phyloP scores from a whole-genome alignment of 352 stramenopile species.

The Phytopythium sindhum region DNA sequence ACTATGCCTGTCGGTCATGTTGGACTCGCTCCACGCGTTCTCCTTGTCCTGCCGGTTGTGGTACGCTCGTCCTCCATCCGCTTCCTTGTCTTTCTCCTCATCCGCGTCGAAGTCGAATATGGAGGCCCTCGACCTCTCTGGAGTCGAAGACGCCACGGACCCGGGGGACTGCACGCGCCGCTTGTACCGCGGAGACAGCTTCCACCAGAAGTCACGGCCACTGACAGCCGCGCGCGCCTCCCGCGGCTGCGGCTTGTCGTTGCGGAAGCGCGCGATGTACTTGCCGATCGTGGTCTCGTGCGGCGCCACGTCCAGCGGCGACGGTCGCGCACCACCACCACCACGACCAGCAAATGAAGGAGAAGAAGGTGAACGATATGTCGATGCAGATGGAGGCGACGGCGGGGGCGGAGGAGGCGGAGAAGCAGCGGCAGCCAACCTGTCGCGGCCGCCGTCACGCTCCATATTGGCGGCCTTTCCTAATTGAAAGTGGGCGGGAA shows the following conservation, averaged over 20 bases:
- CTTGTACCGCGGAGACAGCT: constrained; percentile 23
- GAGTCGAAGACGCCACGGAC: constrained; percentile 23
- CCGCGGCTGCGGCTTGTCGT: constrained; percentile 43
- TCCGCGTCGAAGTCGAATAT: constrained; percentile 19
- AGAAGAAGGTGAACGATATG: neutral
- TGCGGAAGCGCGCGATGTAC: constrained; percentile 69
- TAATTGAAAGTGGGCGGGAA: too few species aligned
- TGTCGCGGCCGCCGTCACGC: too few species aligned
- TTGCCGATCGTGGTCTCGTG: constrained; percentile 46
- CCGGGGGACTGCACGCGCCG: constrained; percentile 11
- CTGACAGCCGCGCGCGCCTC: constrained; percentile 26
- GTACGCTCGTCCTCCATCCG: constrained; percentile 5
- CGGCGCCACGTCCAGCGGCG: constrained; percentile 7
- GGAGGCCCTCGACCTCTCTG: constrained; percentile 6
- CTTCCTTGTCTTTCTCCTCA: constrained; percentile 9
- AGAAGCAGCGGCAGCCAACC: neutral
- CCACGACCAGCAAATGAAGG: neutral
- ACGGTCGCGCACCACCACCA: constrained; percentile 8
- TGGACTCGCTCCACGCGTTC: neutral
- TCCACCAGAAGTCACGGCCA: constrained; percentile 61
- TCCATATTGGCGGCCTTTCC: too few species aligned
- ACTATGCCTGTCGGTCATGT: neutral
- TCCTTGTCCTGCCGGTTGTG: neutral
- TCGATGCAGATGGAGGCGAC: neutral
- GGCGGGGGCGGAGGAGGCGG: neutral